A percentile compares a stretch with the other conserved stretches of the same genome.
These are phyloP conservation scores for Dothidotthia symphoricarpi DNA, from an alignment of 2,329 filamentous ascomycete species.

Conservation along the genomic window DNA sequence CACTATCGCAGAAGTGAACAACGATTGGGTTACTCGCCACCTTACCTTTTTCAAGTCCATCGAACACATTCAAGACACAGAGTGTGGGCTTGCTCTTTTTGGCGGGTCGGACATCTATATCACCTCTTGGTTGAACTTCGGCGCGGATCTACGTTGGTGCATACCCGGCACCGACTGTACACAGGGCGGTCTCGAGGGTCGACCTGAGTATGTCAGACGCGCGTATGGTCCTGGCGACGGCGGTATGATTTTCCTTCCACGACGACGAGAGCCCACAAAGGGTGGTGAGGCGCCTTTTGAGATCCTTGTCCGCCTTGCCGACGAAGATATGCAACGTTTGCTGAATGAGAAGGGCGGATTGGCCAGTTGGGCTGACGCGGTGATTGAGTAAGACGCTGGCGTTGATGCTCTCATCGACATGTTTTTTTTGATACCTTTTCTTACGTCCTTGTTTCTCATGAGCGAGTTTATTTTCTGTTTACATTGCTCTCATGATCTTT, in stretches of 20 bases:
- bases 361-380: conserved; percentile 27
- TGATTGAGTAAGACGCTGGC: conserved; percentile 18
- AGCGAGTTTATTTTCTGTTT: too few species aligned
- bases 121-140: conserved; percentile 39
- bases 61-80: conserved; percentile 30
- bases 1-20: conserved; percentile 30
- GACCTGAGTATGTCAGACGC: conserved; percentile 37
- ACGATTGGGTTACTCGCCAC: conserved; percentile 33
- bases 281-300: conserved; percentile 35
- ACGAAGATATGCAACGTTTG: conserved; percentile 35
- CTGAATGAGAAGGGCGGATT: conserved; percentile 31
- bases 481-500: conserved; percentile 4
- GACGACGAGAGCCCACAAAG: conserved; percentile 22
- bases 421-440: too few species aligned
- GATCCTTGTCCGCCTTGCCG: conserved; percentile 34
- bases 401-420: conserved; percentile 1
- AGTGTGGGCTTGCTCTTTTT: conserved; percentile 27
- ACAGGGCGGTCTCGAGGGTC: conserved; percentile 23
- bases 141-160: conserved; percentile 32
- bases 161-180: conserved; percentile 35
- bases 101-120: conserved; percentile 38
- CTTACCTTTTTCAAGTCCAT: conserved; percentile 33
- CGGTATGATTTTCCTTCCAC: conserved; percentile 38
- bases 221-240: conserved; percentile 32
- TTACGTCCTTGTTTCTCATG: too few species aligned